Evolutionary conservation across 495 filamentous ascomycete species (phyloP).

Genomic region (Jackrogersella minutella): DNA sequence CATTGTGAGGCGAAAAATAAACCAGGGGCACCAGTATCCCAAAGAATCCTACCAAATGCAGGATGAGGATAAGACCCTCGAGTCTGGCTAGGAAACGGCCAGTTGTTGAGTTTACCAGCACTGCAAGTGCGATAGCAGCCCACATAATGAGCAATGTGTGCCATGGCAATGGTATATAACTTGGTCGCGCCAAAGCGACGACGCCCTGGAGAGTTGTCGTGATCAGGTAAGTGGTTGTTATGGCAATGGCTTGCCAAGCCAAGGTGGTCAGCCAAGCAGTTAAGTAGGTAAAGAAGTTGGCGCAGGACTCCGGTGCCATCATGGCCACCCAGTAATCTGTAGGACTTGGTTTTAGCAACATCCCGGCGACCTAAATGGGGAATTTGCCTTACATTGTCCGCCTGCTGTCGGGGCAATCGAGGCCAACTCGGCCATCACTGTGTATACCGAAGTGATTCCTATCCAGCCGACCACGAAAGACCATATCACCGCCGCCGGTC

Average conservation of each 20-base stretch:
- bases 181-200: conserved; percentile 46
- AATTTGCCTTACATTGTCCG: conserved; percentile 15
- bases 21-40: conserved; percentile 67
- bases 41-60: conserved; percentile 70
- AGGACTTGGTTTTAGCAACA: too few species aligned
- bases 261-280: conserved; percentile 53
- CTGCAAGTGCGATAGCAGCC: conserved; percentile 49
- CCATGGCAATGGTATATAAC: conserved; percentile 51
- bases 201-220: conserved; percentile 14
- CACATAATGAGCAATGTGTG: conserved; percentile 56
- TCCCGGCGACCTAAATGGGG: not conserved
- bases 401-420: too few species aligned
- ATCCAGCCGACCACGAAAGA: conserved; percentile 42
- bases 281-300: conserved; percentile 4
- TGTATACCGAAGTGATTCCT: conserved; percentile 38
- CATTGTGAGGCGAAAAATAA: conserved; percentile 58
- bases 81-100: conserved; percentile 60
- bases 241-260: conserved; percentile 56
- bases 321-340: conserved; percentile 9
- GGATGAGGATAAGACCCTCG: conserved; percentile 64
- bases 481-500: conserved; percentile 44
- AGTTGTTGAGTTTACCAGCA: conserved; percentile 53
- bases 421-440: conserved; percentile 43
- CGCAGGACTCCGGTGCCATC: not conserved
- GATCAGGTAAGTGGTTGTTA: conserved; percentile 41